Base-by-base conservation (phyloP, 176 grass and related monocot species). In the Carex cristatella region DNA sequence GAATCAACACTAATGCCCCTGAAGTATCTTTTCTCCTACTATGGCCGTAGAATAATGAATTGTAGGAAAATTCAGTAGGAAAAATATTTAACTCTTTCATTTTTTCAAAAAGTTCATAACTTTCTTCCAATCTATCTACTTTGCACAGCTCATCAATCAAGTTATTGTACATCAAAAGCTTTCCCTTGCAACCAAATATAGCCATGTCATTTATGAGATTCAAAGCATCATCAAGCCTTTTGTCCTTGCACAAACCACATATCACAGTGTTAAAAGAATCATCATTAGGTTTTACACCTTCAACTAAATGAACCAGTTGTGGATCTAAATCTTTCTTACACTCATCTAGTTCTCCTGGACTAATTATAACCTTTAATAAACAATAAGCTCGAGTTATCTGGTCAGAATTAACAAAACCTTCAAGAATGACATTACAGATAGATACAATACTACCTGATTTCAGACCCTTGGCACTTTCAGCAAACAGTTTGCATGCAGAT, bases 141-240 rank as follows among this genome's bases (percentile, higher is more conserved):
- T 66, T 90, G 83, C 92, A 98, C 68, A 94, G 82, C 71, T 89
- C 92, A 86, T 76, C 78, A 59, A 98, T 94, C 84, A 98, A 88
- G 84, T 94, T 80, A 88, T 98, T 98, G 82, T 90, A 92, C 92
- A 98, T 93, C 75, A 93, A 86, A 81, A 94, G 69, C 66, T 89
- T 94, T 65, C 95, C 95, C 79, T 89, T 91, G 79, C 63, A 90
- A 59, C 91, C 89, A 66, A 92, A 66, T 83, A 28, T 19, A 65
- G 91, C 65, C 95, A 94, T 94, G 60, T 85, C 85, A 69, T 91
- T 88, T 76, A 87, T 67, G 69, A 98, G 88, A 87, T 66, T 65
- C 85, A 98, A 94, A 55, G 93, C 95, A 42, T 85, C 49, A 85
- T 94, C 93, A 82, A 98, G 77, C 37, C 90, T 93, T 72, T 90